A percentile compares a stretch with the other conserved stretches of the same genome.
Conservation (phyloP, 768 basidiomycete genomes). For the Stropharia rugosoannulata region DNA sequence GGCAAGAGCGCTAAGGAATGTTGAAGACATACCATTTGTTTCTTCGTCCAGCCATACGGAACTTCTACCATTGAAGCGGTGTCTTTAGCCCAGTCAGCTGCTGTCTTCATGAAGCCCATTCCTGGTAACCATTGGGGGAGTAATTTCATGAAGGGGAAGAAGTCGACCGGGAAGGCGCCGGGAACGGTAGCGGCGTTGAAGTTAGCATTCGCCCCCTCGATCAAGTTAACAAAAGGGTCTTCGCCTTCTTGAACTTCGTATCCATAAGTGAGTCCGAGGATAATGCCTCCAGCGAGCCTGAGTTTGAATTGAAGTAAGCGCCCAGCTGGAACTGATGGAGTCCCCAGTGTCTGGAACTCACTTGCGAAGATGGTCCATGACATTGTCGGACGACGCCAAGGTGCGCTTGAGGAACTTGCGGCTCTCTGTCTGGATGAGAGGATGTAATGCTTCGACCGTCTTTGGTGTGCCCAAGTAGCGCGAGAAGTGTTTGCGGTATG, state of each 20-base stretch:
- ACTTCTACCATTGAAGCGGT: conserved; percentile 37
- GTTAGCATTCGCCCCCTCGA: conserved; percentile 50
- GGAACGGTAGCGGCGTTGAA: conserved; percentile 50
- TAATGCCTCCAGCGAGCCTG: conserved; percentile 52
- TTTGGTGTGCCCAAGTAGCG: conserved; percentile 36
- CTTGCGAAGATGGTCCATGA: conserved; percentile 41
- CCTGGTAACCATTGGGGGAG: conserved; percentile 62
- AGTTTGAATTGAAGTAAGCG: background rate
- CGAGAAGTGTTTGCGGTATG: conserved; percentile 43
- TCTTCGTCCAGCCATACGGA: conserved; percentile 43
- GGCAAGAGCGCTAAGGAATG: background rate
- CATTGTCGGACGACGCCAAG: conserved; percentile 26
- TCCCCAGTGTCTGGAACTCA: conserved; percentile 16
- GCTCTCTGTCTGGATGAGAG: conserved; percentile 33
- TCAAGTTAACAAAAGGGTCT: conserved; percentile 51
- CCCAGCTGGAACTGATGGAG: no score
- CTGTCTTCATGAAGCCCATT: conserved; percentile 48
- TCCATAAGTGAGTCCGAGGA: conserved; percentile 54
- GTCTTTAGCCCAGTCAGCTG: conserved; percentile 36
- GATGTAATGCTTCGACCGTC: conserved; percentile 28
- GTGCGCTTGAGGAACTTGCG: conserved; percentile 36
- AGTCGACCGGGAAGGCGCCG: conserved; percentile 45
- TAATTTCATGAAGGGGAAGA: conserved; percentile 39
- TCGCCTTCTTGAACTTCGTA: conserved; percentile 51
- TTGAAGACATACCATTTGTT: conserved; percentile 41